Conservation (phyloP, 2,329 filamentous ascomycete species). For the Nothopassalora personata region DNA sequence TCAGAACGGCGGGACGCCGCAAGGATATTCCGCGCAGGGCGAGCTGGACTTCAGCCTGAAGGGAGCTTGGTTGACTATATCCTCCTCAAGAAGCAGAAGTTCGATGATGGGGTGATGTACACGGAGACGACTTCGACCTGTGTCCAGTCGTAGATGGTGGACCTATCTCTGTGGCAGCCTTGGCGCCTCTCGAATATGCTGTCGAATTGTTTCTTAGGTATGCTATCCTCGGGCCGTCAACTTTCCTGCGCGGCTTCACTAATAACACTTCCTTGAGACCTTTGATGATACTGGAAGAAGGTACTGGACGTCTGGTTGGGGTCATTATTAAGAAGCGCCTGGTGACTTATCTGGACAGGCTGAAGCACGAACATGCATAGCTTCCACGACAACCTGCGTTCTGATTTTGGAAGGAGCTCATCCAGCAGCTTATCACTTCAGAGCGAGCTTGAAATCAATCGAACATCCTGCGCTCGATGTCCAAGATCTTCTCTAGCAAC, state of each 20-base stretch:
- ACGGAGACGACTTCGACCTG: constrained; percentile 39
- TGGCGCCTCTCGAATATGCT: constrained; percentile 54
- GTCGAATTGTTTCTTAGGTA: no score
- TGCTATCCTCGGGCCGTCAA: background rate
- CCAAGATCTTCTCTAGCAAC: no score
- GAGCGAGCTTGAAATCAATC: no score
- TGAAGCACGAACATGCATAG: constrained; percentile 8
- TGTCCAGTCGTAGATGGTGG: no score
- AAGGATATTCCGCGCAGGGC: no score
- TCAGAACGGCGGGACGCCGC: no score
- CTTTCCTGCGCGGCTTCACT: background rate
- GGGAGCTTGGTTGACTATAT: constrained; percentile 33
- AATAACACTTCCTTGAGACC: constrained; percentile 23
- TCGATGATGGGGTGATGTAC: constrained; percentile 35
- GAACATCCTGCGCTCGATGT: no score
- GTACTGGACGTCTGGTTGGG: constrained; percentile 46
- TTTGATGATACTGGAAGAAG: constrained; percentile 50
- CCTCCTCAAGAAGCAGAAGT: constrained; percentile 30
- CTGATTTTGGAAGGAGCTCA: no score
- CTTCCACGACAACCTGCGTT: no score
- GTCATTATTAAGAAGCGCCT: constrained; percentile 56
- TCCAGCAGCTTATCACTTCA: no score
- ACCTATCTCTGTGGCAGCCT: constrained; percentile 47
- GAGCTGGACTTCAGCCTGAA: constrained; percentile 50
- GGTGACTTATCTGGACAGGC: constrained; percentile 47